phyloP scores from a whole-genome alignment of 352 stramenopile species.

The Pythium monospermum region DNA sequence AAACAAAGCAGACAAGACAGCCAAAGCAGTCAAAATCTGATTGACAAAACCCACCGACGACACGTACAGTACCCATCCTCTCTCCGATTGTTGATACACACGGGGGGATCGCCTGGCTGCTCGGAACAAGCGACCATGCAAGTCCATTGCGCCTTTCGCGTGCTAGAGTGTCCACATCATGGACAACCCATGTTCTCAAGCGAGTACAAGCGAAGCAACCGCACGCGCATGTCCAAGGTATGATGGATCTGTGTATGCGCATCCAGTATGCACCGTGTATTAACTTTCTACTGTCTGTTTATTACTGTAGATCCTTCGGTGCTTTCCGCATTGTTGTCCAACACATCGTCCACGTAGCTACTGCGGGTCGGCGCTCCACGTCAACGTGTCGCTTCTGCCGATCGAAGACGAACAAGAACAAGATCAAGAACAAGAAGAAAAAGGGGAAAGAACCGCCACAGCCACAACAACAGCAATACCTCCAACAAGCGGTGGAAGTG shows the following conservation, averaged over 20 bases:
- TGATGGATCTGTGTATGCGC: too few species aligned
- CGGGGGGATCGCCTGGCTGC: neutral
- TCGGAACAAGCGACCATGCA: slow-evolving; percentile 9
- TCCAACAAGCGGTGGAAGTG: too few species aligned
- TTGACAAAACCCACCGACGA: neutral
- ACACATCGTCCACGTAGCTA: slow-evolving; percentile 41
- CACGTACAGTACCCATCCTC: neutral
- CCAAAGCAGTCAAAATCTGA: neutral
- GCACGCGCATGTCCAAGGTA: slow-evolving; percentile 43
- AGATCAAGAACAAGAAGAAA: too few species aligned
- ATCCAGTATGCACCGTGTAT: neutral
- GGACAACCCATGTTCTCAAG: slow-evolving; percentile 17
- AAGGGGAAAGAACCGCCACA: too few species aligned
- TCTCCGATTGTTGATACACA: too few species aligned
- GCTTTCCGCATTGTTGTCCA: slow-evolving; percentile 57
- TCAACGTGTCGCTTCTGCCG: slow-evolving; percentile 20
- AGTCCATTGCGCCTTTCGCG: slow-evolving; percentile 28
- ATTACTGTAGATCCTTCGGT: slow-evolving; percentile 39
- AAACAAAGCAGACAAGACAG: neutral
- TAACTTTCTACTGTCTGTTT: neutral
- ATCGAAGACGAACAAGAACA: neutral
- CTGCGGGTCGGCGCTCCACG: slow-evolving; percentile 36
- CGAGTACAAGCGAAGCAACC: slow-evolving; percentile 34
- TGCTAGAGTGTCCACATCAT: slow-evolving; percentile 24
- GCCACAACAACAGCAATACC: neutral